These are phyloP conservation scores for Curvularia sp. DNA, from an alignment of 2,329 filamentous ascomycete genomes.

Conservation along the genomic window DNA sequence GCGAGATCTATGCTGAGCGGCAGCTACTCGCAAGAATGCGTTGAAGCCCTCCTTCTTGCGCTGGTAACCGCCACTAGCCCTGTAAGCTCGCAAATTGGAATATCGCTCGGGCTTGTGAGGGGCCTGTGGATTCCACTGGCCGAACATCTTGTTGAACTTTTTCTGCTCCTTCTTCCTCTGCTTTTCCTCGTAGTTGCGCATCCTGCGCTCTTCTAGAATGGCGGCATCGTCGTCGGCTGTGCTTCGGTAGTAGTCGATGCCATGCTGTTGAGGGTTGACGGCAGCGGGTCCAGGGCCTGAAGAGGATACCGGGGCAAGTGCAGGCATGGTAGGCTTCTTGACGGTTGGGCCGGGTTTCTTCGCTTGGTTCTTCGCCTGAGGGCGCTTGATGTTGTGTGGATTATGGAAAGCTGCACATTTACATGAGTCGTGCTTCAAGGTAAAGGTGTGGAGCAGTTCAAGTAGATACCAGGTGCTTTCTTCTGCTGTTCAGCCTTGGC, in stretches of 20 bases:
- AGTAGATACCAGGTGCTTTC: constrained; percentile 47
- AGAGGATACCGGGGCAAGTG: constrained; percentile 22
- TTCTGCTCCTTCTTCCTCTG: constrained; percentile 66
- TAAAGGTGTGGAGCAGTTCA: constrained; percentile 28
- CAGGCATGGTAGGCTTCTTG: constrained; percentile 39
- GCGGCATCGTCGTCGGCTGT: constrained; percentile 81
- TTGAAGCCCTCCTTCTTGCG: constrained; percentile 36
- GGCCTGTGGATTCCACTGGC: constrained; percentile 54
- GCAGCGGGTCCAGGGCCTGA: constrained; percentile 25
- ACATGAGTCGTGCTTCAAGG: constrained; percentile 40
- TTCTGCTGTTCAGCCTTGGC: constrained; percentile 42
- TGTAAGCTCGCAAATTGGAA: constrained; percentile 40
- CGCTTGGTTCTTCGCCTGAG: constrained; percentile 42
- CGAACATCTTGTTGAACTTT: constrained; percentile 72
- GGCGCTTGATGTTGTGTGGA: constrained; percentile 45
- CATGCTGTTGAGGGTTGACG: constrained; percentile 29
- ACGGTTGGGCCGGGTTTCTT: constrained; percentile 31
- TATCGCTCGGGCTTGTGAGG: constrained; percentile 35
- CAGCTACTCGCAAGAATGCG: constrained; percentile 31
- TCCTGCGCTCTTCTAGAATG: constrained; percentile 69
- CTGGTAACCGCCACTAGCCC: constrained; percentile 35
- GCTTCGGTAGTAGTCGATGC: constrained; percentile 67
- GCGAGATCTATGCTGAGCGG: constrained; percentile 19
- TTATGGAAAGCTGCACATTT: constrained; percentile 42
- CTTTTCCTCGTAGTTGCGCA: constrained; percentile 73